Conservation (phyloP, 768 basidiomycete species). For the Trametes sanguinea region DNA sequence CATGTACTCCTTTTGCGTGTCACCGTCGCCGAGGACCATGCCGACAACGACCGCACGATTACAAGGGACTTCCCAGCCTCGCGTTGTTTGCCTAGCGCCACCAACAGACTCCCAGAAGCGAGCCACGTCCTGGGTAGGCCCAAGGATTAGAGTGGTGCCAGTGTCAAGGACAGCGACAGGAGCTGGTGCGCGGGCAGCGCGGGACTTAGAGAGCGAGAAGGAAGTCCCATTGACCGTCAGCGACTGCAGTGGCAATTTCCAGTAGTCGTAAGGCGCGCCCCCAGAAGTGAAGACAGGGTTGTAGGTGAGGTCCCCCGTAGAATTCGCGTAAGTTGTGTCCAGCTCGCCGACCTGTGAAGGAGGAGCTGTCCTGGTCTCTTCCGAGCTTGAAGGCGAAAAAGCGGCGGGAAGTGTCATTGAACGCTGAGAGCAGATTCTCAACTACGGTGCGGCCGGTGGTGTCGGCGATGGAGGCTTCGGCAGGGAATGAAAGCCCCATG, state of each 20-base stretch:
- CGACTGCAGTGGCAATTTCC: conserved; percentile 53
- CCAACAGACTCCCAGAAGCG: conserved; percentile 54
- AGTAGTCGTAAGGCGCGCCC: conserved; percentile 49
- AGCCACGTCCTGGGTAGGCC: conserved; percentile 52
- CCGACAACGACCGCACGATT: conserved; percentile 48
- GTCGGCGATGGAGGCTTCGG: conserved; percentile 46
- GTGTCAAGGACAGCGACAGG: conserved; percentile 65
- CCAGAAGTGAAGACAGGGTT: conserved; percentile 40
- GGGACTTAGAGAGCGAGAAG: conserved; percentile 47
- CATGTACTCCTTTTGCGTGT: conserved; percentile 38
- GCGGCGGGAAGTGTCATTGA: conserved; percentile 39
- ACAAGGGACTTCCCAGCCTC: conserved; percentile 54
- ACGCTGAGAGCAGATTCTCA: conserved; percentile 47
- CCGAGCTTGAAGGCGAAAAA: conserved; percentile 57
- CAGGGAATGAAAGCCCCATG: conserved; percentile 54
- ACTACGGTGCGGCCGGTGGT: conserved; percentile 48
- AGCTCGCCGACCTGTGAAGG: conserved; percentile 54
- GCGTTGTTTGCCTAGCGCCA: conserved; percentile 40
- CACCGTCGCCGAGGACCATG: conserved; percentile 45
- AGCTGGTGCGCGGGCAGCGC: conserved; percentile 41
- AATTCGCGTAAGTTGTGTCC: conserved; percentile 40
- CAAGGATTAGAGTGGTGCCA: conserved; percentile 59
- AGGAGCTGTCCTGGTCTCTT: conserved; percentile 39
- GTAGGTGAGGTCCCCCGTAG: conserved; percentile 36
- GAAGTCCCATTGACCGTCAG: conserved; percentile 46